These are phyloP conservation scores for Lactarius quietus DNA, from an alignment of 768 basidiomycete genomes.

Conservation along the genomic window DNA sequence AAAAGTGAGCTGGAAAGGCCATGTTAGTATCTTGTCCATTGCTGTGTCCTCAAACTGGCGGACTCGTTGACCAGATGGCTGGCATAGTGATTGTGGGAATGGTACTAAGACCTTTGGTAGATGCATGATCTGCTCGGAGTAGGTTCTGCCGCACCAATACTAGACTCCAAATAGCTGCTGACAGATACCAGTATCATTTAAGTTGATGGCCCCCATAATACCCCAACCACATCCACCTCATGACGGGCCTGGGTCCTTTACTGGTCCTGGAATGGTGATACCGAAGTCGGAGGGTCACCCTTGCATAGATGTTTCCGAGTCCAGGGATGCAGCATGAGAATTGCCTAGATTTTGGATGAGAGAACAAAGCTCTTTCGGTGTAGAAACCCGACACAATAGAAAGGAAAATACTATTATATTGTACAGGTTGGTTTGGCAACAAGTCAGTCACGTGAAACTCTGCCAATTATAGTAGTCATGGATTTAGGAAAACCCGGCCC, in stretches of 20 bases:
- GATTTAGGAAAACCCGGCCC: not conserved
- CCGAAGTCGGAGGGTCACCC: not conserved
- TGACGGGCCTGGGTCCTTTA: not conserved
- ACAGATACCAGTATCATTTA: not conserved
- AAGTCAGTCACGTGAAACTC: not conserved
- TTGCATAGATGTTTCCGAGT: slow-evolving; percentile 7
- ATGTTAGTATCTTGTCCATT: slow-evolving; percentile 1
- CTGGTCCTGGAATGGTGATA: not conserved
- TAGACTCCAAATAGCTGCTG: not conserved
- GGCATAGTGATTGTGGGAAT: slow-evolving; percentile 6
- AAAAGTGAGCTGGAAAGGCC: slow-evolving; percentile 39
- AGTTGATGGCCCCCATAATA: no score
- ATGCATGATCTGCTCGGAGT: not conserved
- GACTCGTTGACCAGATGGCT: not conserved
- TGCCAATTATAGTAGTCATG: not conserved
- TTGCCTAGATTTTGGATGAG: no score
- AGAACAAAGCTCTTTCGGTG: no score
- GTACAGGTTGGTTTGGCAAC: no score
- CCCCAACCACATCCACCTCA: not conserved
- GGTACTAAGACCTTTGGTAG: not conserved
- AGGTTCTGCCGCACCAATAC: not conserved
- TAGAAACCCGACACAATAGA: no score
- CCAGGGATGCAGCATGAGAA: slow-evolving; percentile 1
- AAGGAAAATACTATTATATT: no score
- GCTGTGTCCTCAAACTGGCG: slow-evolving; percentile 5